Evolutionary conservation across 23 red algal species (phyloP).

Genomic region (Chondrus crispus): DNA sequence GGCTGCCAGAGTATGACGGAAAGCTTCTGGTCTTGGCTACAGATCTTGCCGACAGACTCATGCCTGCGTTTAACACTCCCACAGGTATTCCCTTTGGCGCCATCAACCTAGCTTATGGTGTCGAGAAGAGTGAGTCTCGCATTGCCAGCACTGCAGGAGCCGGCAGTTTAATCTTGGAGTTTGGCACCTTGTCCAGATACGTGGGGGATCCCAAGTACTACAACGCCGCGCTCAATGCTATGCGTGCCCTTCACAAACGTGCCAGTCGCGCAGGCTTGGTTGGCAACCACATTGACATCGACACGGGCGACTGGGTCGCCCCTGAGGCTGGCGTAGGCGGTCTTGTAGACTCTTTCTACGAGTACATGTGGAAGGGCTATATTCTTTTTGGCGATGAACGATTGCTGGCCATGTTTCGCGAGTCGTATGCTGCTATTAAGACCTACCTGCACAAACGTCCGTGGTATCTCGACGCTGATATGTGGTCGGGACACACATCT

Average conservation of each 20-base stretch:
- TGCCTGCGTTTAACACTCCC: constrained; percentile 67
- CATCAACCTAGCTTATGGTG: constrained; percentile 40
- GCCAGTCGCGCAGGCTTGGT: constrained; percentile 50
- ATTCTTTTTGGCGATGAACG: constrained; percentile 45
- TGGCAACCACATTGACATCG: constrained; percentile 68
- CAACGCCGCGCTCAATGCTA: not conserved
- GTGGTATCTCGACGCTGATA: constrained; percentile 40
- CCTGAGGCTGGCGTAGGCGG: constrained; percentile 50
- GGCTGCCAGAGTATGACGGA: constrained; percentile 50
- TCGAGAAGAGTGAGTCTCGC: constrained; percentile 11
- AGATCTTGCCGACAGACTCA: constrained; percentile 51
- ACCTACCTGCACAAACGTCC: constrained; percentile 23
- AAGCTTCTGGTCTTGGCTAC: constrained; percentile 51
- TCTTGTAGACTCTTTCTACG: constrained; percentile 60
- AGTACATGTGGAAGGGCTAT: constrained; percentile 70
- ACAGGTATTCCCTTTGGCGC: constrained; percentile 63
- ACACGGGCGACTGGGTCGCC: constrained; percentile 41
- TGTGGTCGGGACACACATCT: constrained; percentile 33
- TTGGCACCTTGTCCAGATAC: constrained; percentile 51
- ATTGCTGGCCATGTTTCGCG: constrained; percentile 32
- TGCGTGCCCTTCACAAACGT: constrained; percentile 1
- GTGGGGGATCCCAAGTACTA: not conserved
- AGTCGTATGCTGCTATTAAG: constrained; percentile 8
- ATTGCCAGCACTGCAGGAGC: constrained; percentile 61
- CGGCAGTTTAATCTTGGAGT: constrained; percentile 63